Conservation (phyloP, 768 basidiomycete genomes). For the Tubosaeta sp. region DNA sequence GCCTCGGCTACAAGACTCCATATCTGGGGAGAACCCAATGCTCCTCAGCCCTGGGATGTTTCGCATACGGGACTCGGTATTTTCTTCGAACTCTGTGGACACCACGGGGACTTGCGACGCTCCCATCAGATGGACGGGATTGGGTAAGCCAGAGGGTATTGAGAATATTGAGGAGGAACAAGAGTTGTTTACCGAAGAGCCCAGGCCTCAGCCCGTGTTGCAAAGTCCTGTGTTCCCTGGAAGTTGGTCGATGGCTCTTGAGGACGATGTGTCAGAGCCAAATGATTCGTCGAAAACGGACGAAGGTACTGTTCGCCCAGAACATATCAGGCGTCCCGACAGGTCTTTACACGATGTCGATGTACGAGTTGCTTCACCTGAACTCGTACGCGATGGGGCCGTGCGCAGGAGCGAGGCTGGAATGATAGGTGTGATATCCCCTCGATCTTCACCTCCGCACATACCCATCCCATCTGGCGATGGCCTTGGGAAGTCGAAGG, state of each 20-base stretch:
- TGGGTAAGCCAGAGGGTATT: slow-evolving; percentile 35
- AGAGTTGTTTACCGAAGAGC: slow-evolving; percentile 27
- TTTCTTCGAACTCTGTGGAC: slow-evolving; percentile 45
- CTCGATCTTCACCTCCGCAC: slow-evolving; percentile 22
- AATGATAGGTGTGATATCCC: slow-evolving; percentile 47
- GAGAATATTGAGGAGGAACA: slow-evolving; percentile 35
- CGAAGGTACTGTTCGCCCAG: slow-evolving; percentile 24
- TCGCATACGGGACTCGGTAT: slow-evolving; percentile 54
- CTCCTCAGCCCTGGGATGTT: slow-evolving; percentile 59
- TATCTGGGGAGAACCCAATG: slow-evolving; percentile 23
- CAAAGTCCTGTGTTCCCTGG: slow-evolving; percentile 45
- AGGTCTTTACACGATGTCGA: slow-evolving; percentile 45
- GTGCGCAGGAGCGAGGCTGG: slow-evolving; percentile 63
- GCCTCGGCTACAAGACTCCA: slow-evolving; percentile 20
- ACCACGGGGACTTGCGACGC: slow-evolving; percentile 46
- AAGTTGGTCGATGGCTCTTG: slow-evolving; percentile 51
- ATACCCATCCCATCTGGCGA: slow-evolving; percentile 29
- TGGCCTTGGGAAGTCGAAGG: slow-evolving; percentile 19
- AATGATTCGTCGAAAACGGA: slow-evolving; percentile 24
- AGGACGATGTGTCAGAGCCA: slow-evolving; percentile 41
- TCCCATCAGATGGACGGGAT: slow-evolving; percentile 62
- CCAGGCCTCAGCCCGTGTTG: slow-evolving; percentile 19
- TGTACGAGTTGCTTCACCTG: slow-evolving; percentile 52
- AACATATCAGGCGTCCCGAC: slow-evolving; percentile 28
- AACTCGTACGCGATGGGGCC: slow-evolving; percentile 40